Base-by-base conservation (phyloP, 495 filamentous ascomycete genomes). In the Penicilliopsis zonata region DNA sequence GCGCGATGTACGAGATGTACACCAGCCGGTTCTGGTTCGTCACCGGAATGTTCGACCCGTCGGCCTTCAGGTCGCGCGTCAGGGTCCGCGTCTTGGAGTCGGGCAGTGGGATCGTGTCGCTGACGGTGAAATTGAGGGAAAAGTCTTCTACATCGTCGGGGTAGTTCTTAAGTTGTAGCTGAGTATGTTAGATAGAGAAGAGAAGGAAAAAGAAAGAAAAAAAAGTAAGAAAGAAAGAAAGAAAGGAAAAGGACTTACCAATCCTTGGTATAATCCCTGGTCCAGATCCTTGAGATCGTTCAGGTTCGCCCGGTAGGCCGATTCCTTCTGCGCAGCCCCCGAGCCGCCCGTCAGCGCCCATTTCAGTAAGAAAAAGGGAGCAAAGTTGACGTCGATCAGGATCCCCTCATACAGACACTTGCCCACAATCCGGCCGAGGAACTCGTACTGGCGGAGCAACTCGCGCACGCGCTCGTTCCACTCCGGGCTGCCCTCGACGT, bases 391-490 rank as follows among this genome's bases (percentile, higher is more conserved):
- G 50, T 99, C 87, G 33, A 96, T 79, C 8, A 99, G 67, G 30
- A 99, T 96, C 2, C 88, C 87, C 58, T 99, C 90, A 44, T 99
- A 99, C 33, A 99, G 67, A 56, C 90, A 99, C 53, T 99, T 99
- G 3, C 90, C 90, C 26, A 99, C 78, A 17, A 96, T 69, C 5
- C 90, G 76, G 8, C 90, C 90, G 0, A 94, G 61, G 41, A 99
- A 99, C 47, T 96, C 88, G 47, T 87, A 96, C 7, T 78, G 73
- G 35, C 69, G 69, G 4, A 90, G 60, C 5, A 88, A 53, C 20
- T 80, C 67, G 8, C 58, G 55, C 12, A 86, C 64, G 8, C 55
- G 49, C 8, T 70, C 65, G 9, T 60, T 67, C 67, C 72, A 84
- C 2, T 71, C 67, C 1, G 54, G 27, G 15, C 55, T 64, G 14